Evolutionary conservation across 78 protist species (phyloP).

Genomic region (Speleostelium caveatum): DNA sequence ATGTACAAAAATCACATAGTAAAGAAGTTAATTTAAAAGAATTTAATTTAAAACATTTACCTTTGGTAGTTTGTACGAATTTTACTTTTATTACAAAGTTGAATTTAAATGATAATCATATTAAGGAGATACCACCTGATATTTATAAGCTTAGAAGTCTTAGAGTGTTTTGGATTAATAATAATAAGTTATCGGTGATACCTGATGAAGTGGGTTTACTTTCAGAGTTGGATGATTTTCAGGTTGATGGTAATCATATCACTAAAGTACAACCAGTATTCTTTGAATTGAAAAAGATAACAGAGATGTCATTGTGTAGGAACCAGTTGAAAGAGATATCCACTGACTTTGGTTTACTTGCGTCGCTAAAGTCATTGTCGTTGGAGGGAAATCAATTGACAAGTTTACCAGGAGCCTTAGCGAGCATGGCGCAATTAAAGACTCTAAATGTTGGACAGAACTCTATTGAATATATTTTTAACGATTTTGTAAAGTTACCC

Average conservation of each 20-base stretch:
- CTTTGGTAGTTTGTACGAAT: constrained; percentile 64
- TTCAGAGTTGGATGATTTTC: constrained; percentile 68
- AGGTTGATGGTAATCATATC: constrained; percentile 49
- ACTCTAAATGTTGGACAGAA: constrained; percentile 60
- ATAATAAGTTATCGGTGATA: constrained; percentile 20
- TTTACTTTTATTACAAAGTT: constrained; percentile 58
- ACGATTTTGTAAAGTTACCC: constrained; percentile 35
- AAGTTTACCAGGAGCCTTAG: constrained; percentile 39
- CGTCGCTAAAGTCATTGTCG: background rate
- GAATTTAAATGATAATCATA: constrained; percentile 53
- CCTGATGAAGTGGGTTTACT: constrained; percentile 62
- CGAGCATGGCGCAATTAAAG: background rate
- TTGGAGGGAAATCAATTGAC: constrained; percentile 33
- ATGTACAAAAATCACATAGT: constrained; percentile 56
- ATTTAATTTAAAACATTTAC: constrained; percentile 27
- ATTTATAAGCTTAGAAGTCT: constrained; percentile 55
- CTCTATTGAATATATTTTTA: constrained; percentile 54
- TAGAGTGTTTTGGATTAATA: constrained; percentile 35
- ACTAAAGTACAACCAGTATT: constrained; percentile 2
- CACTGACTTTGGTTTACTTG: constrained; percentile 7
- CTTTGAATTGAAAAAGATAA: constrained; percentile 52
- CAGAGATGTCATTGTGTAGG: constrained; percentile 24
- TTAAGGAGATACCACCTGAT: constrained; percentile 71
- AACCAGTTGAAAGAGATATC: constrained; percentile 62
- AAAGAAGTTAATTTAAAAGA: constrained; percentile 65